Evolutionary conservation across 1,139 yeast genomes (phyloP).

Genomic region (Blastobotrys malaysiensis): DNA sequence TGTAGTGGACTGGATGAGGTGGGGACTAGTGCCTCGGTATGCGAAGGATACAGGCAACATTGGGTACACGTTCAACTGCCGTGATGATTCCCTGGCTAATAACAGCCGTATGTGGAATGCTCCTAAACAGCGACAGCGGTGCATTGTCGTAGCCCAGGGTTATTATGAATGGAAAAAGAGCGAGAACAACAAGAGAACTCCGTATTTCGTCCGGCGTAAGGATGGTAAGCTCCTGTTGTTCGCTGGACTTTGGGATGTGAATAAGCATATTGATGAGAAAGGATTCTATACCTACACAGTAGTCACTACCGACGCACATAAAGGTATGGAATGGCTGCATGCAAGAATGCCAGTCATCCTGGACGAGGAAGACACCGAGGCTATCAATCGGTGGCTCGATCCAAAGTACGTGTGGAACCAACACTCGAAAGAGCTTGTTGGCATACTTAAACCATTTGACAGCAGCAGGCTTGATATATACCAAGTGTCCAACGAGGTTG

Average conservation of each 20-base stretch:
- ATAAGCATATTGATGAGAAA: slow-evolving; percentile 26
- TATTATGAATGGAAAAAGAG: slow-evolving; percentile 72
- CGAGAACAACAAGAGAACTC: slow-evolving; percentile 42
- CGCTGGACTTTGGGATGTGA: slow-evolving; percentile 60
- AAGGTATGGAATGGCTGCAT: slow-evolving; percentile 64
- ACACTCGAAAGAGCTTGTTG: slow-evolving; percentile 19
- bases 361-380: slow-evolving; percentile 36
- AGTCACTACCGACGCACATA: slow-evolving; percentile 64
- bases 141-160: slow-evolving; percentile 76
- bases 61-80: slow-evolving; percentile 31
- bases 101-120: slow-evolving; percentile 28
- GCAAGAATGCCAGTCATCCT: slow-evolving; percentile 70
- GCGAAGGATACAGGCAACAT: slow-evolving; percentile 34
- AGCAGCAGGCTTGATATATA: slow-evolving; percentile 41
- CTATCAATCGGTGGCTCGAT: slow-evolving; percentile 61
- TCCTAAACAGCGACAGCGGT: slow-evolving; percentile 38
- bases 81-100: slow-evolving; percentile 28
- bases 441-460: slow-evolving; percentile 16
- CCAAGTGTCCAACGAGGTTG: slow-evolving; percentile 59
- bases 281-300: slow-evolving; percentile 56
- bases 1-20: slow-evolving; percentile 41
- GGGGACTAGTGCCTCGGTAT: slow-evolving; percentile 60
- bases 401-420: slow-evolving; percentile 40
- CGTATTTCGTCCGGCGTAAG: slow-evolving; percentile 58
- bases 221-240: slow-evolving; percentile 52